Conservation (phyloP, 805 yeast species). For the Saccharomycopsis synnaedendra region DNA sequence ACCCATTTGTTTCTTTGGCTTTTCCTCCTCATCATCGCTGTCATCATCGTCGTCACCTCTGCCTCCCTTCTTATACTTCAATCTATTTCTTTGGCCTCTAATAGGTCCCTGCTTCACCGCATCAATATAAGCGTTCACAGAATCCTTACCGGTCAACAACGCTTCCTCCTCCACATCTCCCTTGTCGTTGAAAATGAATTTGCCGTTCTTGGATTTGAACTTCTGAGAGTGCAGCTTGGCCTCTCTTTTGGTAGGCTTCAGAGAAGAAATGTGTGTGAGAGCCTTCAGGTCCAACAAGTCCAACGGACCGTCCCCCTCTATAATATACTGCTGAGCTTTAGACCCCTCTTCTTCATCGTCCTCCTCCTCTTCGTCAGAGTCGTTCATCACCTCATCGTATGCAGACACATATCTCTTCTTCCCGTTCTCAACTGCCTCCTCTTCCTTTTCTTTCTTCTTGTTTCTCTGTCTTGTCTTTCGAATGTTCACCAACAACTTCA, state of each 20-base stretch:
- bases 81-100: slow-evolving; percentile 84
- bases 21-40: slow-evolving; percentile 20
- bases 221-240: slow-evolving; percentile 19
- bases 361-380: slow-evolving; percentile 45
- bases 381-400: slow-evolving; percentile 86
- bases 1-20: background rate
- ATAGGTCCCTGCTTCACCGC: slow-evolving; percentile 91
- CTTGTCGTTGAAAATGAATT: slow-evolving; percentile 50
- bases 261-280: slow-evolving; percentile 77
- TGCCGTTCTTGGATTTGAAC: slow-evolving; percentile 51
- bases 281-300: slow-evolving; percentile 82
- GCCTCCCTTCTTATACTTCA: slow-evolving; percentile 71
- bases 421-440: slow-evolving; percentile 22
- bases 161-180: slow-evolving; percentile 28
- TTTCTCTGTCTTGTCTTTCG: slow-evolving; percentile 79
- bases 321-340: slow-evolving; percentile 49
- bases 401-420: slow-evolving; percentile 65
- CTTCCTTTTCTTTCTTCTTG: slow-evolving; percentile 53
- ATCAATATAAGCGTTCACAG: slow-evolving; percentile 85
- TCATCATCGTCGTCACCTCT: slow-evolving; percentile 44
- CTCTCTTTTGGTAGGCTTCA: slow-evolving; percentile 42
- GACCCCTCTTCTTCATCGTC: slow-evolving; percentile 23
- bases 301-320: slow-evolving; percentile 75
- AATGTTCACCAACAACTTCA: slow-evolving; percentile 72
- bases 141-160: slow-evolving; percentile 31